phyloP scores from a whole-genome alignment of 2,329 filamentous ascomycete species.

The Biscogniauxia marginata region DNA sequence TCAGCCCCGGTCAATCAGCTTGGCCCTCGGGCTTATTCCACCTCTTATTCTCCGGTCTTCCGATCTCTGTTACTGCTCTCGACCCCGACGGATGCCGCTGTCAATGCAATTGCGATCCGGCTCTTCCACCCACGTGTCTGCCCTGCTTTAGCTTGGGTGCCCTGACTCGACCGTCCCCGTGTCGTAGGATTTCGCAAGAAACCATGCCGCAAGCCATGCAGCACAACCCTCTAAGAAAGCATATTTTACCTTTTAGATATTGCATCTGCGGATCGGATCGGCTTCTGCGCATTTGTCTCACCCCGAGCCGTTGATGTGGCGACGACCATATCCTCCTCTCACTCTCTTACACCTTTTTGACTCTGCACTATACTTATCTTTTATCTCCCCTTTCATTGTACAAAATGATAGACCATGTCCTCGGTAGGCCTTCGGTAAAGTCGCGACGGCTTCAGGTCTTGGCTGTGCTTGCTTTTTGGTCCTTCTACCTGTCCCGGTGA shows the following conservation, averaged over 20 bases:
- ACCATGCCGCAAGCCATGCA: not conserved
- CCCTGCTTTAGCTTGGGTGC: too few relatives aligned
- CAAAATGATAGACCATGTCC: conserved; percentile 77
- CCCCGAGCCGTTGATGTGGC: not conserved
- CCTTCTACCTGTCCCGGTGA: conserved; percentile 75
- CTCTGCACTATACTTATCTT: not conserved
- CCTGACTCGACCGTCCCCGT: not conserved
- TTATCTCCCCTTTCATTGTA: not conserved
- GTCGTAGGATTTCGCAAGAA: not conserved
- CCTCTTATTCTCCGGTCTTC: not conserved
- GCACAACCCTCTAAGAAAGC: not conserved
- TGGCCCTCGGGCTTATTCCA: not conserved
- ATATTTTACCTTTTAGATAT: not conserved
- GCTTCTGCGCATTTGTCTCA: not conserved
- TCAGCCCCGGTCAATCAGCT: too few relatives aligned
- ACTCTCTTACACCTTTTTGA: conserved; percentile 6
- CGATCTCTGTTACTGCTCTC: too few relatives aligned
- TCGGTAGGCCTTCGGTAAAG: conserved; percentile 86
- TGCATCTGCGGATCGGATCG: not conserved
- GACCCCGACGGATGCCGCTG: too few relatives aligned
- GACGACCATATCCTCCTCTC: conserved; percentile 5
- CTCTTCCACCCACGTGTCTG: too few relatives aligned
- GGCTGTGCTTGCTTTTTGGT: conserved; percentile 89
- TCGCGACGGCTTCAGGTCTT: conserved; percentile 92
- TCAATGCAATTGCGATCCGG: too few relatives aligned